A percentile compares a stretch with the other conserved stretches of the same genome.
phyloP scores from a whole-genome alignment of 805 yeast genomes.

The Candida arabinofermentans region DNA sequence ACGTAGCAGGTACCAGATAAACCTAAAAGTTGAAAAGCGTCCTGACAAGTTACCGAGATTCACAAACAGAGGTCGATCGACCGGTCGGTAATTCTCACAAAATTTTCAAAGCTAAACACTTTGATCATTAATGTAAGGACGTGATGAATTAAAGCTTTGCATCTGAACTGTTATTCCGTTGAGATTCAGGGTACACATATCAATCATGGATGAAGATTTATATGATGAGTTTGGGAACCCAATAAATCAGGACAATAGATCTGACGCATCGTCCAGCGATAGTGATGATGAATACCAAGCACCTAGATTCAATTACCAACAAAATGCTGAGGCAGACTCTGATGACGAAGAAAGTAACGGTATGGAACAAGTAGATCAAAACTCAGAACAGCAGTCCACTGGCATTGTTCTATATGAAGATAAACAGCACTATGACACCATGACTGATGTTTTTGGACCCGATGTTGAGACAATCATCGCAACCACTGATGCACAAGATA shows the following conservation, averaged over 20 bases:
- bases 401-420: conserved; percentile 42
- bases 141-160: too few relatives aligned
- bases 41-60: too few relatives aligned
- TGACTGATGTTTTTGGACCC: conserved; percentile 47
- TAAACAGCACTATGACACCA: conserved; percentile 38
- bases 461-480: conserved; percentile 63
- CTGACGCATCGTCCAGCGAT: conserved; percentile 34
- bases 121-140: too few relatives aligned
- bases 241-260: conserved; percentile 47
- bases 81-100: too few relatives aligned
- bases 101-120: too few relatives aligned
- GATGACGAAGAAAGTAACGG: conserved; percentile 21
- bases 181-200: not conserved
- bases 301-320: not conserved
- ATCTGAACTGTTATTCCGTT: too few relatives aligned
- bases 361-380: conserved; percentile 11
- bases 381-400: too few relatives aligned
- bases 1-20: too few relatives aligned
- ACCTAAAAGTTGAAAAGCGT: too few relatives aligned
- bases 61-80: too few relatives aligned
- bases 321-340: conserved; percentile 10
- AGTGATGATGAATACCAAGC: conserved; percentile 7
- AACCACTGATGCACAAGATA: conserved; percentile 40
- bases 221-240: conserved; percentile 84
- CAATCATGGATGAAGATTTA: conserved; percentile 55